Evolutionary conservation across 1,284 basidiomycete species (phyloP).

Genomic region (Vanrija sp.): DNA sequence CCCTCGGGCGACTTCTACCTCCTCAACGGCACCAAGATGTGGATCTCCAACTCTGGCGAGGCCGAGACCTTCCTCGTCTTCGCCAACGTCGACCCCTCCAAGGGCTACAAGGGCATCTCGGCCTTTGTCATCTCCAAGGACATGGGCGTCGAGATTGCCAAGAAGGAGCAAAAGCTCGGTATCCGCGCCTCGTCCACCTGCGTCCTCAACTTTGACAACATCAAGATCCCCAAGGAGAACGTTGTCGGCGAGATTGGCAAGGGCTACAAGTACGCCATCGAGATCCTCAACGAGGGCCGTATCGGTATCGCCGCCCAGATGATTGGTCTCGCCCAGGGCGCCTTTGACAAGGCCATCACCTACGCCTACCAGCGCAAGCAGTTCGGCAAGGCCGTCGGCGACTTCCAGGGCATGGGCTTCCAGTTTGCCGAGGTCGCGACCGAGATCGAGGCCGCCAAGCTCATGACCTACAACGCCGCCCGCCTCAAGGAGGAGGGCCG

Average conservation of each 20-base stretch:
- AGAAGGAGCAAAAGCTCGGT: slow-evolving; percentile 98
- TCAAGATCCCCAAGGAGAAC: slow-evolving; percentile 88
- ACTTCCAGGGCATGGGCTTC: slow-evolving; percentile 84
- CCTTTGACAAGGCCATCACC: slow-evolving; percentile 85
- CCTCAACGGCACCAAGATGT: slow-evolving; percentile 76
- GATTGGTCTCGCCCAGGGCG: slow-evolving; percentile 95
- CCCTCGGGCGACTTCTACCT: slow-evolving; percentile 30
- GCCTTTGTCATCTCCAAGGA: slow-evolving; percentile 95
- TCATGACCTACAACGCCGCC: slow-evolving; percentile 96
- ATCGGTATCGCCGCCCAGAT: slow-evolving; percentile 97
- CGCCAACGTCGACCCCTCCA: slow-evolving; percentile 88
- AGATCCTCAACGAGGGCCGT: slow-evolving; percentile 95
- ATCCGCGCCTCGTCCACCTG: slow-evolving; percentile 97
- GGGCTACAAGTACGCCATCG: slow-evolving; percentile 97
- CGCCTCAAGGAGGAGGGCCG: slow-evolving; percentile 80
- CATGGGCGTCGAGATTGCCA: slow-evolving; percentile 95
- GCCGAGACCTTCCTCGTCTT: slow-evolving; percentile 85
- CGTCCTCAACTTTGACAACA: slow-evolving; percentile 91
- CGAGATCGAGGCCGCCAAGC: slow-evolving; percentile 85
- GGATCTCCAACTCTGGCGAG: slow-evolving; percentile 98
- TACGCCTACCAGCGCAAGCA: slow-evolving; percentile 83
- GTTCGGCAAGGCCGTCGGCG: slow-evolving; percentile 84
- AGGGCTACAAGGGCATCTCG: slow-evolving; percentile 98
- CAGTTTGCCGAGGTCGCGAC: slow-evolving; percentile 86
- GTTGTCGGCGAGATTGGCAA: slow-evolving; percentile 78